These are phyloP conservation scores for Botrytis cinerea DNA, from an alignment of 2,329 filamentous ascomycete genomes.

Conservation along the genomic window DNA sequence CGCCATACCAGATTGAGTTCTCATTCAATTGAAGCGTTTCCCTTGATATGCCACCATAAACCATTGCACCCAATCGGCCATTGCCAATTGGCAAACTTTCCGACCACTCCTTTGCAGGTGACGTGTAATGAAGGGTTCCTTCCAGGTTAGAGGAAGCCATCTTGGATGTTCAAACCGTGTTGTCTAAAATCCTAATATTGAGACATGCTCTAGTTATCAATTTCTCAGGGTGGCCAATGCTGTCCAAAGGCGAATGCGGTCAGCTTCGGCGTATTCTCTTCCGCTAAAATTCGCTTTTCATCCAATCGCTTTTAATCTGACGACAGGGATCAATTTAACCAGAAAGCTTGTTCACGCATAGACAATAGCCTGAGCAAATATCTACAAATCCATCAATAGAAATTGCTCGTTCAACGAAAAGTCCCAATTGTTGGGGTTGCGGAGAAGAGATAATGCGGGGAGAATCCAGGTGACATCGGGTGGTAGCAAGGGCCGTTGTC, in stretches of 20 bases:
- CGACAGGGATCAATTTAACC: neutral
- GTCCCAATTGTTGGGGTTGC: neutral
- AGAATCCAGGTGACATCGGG: neutral
- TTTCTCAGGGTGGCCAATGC: neutral
- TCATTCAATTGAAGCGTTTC: conserved; percentile 52
- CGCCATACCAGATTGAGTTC: conserved; percentile 51
- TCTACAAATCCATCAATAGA: conserved; percentile 10
- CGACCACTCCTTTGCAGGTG: conserved; percentile 41
- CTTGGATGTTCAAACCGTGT: neutral
- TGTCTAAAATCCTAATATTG: neutral
- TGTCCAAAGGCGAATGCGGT: neutral
- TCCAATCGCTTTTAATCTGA: neutral
- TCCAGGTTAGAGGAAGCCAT: neutral
- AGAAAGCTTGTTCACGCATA: neutral
- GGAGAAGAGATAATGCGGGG: conserved; percentile 10
- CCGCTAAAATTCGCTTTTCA: neutral
- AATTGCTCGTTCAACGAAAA: neutral
- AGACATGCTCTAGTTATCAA: neutral
- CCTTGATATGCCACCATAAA: conserved; percentile 48
- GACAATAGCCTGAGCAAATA: neutral
- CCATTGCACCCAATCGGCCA: conserved; percentile 48
- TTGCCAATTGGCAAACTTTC: conserved; percentile 52
- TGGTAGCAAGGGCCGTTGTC: conserved; percentile 2
- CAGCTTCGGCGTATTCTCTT: neutral
- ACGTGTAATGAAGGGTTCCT: conserved; percentile 36